Conservation (phyloP, 768 basidiomycete species). For the Xerocomus spinulosus region DNA sequence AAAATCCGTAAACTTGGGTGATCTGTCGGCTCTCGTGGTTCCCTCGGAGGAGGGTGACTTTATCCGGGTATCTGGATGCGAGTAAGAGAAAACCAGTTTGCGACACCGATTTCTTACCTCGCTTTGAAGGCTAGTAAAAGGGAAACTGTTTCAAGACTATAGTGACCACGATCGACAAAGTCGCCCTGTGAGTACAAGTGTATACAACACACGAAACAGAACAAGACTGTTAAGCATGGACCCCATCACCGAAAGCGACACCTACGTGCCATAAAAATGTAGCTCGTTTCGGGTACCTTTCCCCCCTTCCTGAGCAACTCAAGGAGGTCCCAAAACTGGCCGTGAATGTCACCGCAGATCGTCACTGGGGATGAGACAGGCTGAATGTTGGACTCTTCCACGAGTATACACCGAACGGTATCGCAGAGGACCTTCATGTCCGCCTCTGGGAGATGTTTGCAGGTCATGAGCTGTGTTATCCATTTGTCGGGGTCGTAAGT, state of each 20-base stretch:
- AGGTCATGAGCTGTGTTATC: slow-evolving; percentile 83
- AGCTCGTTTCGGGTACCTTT: slow-evolving; percentile 81
- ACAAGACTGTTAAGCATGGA: slow-evolving; percentile 24
- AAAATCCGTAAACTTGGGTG: slow-evolving; percentile 98
- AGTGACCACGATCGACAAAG: slow-evolving; percentile 96
- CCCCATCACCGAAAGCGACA: slow-evolving; percentile 27
- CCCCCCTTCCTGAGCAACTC: slow-evolving; percentile 87
- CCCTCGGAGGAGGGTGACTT: slow-evolving; percentile 85
- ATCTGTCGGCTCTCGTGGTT: slow-evolving; percentile 98
- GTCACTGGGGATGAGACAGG: slow-evolving; percentile 95
- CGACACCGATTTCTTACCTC: slow-evolving; percentile 42
- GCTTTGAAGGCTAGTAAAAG: slow-evolving; percentile 87
- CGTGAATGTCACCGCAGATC: slow-evolving; percentile 94
- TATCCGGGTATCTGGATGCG: slow-evolving; percentile 76
- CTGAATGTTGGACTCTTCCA: slow-evolving; percentile 97
- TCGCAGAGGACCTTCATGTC: slow-evolving; percentile 95
- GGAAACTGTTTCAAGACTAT: slow-evolving; percentile 93
- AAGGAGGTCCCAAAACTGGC: slow-evolving; percentile 95
- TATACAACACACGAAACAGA: background rate
- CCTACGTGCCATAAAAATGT: slow-evolving; percentile 92
- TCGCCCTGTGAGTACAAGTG: slow-evolving; percentile 60
- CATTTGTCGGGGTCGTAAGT: slow-evolving; percentile 64
- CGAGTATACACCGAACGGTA: slow-evolving; percentile 79
- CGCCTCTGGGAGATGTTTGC: slow-evolving; percentile 82
- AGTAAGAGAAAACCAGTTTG: slow-evolving; percentile 4